Evolutionary conservation across 495 filamentous ascomycete species (phyloP).

Genomic region (Neurospora sp.): DNA sequence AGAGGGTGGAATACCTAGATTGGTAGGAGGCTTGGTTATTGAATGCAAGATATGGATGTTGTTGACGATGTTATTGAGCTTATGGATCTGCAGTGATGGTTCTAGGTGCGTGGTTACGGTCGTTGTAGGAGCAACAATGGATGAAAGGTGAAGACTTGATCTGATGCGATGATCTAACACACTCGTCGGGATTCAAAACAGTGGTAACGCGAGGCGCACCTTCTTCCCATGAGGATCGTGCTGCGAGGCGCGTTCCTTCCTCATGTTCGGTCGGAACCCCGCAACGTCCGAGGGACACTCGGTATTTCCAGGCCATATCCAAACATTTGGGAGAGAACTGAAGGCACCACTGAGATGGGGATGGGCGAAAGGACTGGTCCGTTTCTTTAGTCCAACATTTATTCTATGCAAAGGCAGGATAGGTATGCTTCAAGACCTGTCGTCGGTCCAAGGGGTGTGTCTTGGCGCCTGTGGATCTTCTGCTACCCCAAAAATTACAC

Average conservation of each 20-base stretch:
- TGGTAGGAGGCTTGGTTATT: background rate
- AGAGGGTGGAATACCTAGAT: background rate
- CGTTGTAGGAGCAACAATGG: background rate
- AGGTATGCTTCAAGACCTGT: background rate
- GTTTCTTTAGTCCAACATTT: background rate
- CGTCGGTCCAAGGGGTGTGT: background rate
- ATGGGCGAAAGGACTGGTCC: background rate
- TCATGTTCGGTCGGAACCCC: background rate
- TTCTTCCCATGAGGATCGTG: background rate
- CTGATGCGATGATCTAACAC: background rate
- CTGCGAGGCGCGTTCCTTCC: background rate
- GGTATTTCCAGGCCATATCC: no score
- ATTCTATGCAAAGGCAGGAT: background rate
- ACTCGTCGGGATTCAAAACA: background rate
- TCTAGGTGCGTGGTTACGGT: background rate
- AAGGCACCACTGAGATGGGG: background rate
- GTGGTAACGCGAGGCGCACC: background rate
- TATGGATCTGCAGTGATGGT: background rate
- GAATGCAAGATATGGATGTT: background rate
- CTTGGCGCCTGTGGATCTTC: background rate
- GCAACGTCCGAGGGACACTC: background rate
- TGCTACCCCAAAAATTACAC: background rate
- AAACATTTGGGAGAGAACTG: background rate
- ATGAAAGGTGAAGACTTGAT: background rate
- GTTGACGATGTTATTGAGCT: background rate